Percentiles rank a stretch among this genome's conserved stretches.
Evolutionary conservation across 352 stramenopile species (phyloP).

Genomic region (Albugo candida): DNA sequence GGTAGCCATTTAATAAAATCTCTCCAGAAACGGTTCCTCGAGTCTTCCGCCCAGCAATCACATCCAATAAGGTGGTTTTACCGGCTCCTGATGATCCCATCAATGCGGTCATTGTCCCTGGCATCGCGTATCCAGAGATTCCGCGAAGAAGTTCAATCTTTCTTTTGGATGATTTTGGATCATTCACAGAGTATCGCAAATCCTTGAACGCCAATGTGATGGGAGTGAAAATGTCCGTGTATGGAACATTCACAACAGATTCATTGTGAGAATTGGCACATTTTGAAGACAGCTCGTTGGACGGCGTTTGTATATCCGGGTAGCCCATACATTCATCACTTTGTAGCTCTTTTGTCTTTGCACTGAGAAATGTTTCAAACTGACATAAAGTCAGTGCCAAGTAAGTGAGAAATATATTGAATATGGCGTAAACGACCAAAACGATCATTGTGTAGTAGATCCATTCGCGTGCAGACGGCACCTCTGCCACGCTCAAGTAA

Average conservation of each 20-base stretch:
- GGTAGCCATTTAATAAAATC: conserved; percentile 7
- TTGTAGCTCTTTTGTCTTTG: not conserved
- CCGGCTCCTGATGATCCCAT: conserved; percentile 41
- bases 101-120: conserved; percentile 10
- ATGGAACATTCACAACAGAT: not conserved
- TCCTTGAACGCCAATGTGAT: conserved; percentile 33
- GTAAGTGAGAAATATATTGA: conserved; percentile 6
- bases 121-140: conserved; percentile 25
- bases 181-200: conserved; percentile 22
- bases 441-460: not conserved
- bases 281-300: no score
- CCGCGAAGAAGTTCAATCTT: conserved; percentile 33
- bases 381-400: not conserved
- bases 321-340: not conserved
- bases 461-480: not conserved
- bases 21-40: conserved; percentile 38
- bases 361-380: not conserved
- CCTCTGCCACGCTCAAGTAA: conserved; percentile 1
- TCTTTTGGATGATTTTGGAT: conserved; percentile 13
- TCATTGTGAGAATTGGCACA: no score
- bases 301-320: not conserved
- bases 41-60: conserved; percentile 86
- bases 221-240: conserved; percentile 7
- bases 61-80: conserved; percentile 92
- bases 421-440: not conserved